phyloP scores from a whole-genome alignment of 1,139 yeast genomes.

The Hyphopichia wangnamkhiaoensis region DNA sequence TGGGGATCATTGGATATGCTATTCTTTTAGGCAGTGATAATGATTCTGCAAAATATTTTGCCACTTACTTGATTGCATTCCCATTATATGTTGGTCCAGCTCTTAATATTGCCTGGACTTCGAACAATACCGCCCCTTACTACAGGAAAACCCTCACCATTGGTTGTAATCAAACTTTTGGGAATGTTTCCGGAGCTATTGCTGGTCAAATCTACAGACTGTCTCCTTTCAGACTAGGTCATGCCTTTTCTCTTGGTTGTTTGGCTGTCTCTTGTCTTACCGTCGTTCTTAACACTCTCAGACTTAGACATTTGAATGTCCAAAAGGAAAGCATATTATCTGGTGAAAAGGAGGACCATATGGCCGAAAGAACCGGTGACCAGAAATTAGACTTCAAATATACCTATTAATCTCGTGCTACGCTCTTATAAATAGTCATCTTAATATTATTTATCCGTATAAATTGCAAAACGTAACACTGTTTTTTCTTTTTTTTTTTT shows the following conservation, averaged over 20 bases:
- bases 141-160: conserved; percentile 47
- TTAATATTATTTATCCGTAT: background rate
- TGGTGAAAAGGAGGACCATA: conserved; percentile 17
- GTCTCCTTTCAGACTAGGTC: conserved; percentile 37
- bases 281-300: conserved; percentile 11
- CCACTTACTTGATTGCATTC: conserved; percentile 43
- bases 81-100: conserved; percentile 43
- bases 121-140: conserved; percentile 45
- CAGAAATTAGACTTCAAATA: conserved; percentile 21
- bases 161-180: conserved; percentile 45
- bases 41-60: conserved; percentile 46
- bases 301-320: conserved; percentile 5
- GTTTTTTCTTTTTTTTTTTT: too few species aligned
- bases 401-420: conserved; percentile 6
- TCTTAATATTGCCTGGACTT: conserved; percentile 46
- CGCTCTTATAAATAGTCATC: background rate
- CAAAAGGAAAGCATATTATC: conserved; percentile 11
- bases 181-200: conserved; percentile 48
- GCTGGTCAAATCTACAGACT: conserved; percentile 44
- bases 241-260: conserved; percentile 37
- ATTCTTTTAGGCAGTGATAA: conserved; percentile 29
- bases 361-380: conserved; percentile 20
- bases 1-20: conserved; percentile 41
- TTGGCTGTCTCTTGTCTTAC: conserved; percentile 20
- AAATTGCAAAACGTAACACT: too few species aligned